Percentiles rank a stretch among this genome's conserved stretches.
Evolutionary conservation across 495 filamentous ascomycete genomes (phyloP).

Genomic region (Symbiotaphrina buchneri): DNA sequence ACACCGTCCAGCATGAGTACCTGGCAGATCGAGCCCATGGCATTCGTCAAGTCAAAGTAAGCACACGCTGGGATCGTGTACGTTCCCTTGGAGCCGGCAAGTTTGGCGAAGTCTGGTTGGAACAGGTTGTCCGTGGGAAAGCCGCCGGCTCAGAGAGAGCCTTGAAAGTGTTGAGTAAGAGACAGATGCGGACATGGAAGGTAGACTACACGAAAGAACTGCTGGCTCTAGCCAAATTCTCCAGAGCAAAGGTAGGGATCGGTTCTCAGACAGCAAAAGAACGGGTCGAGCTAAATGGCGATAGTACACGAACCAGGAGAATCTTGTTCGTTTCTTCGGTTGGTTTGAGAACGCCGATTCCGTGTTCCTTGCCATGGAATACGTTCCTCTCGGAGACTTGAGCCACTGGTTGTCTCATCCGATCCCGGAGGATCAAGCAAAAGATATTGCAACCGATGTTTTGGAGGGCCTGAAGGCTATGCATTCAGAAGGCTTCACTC

Average conservation of each 20-base stretch:
- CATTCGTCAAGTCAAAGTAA: constrained; percentile 4
- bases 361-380: constrained; percentile 21
- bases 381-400: constrained; percentile 15
- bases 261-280: too few species aligned
- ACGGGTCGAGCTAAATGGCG: neutral
- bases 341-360: constrained; percentile 15
- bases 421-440: constrained; percentile 16
- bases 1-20: constrained; percentile 5
- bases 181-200: constrained; percentile 1
- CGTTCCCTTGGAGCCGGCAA: constrained; percentile 3
- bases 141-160: constrained; percentile 5
- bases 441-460: constrained; percentile 17
- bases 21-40: constrained; percentile 3
- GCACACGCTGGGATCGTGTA: constrained; percentile 4
- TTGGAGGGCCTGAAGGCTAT: constrained; percentile 21
- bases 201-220: constrained; percentile 10
- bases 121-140: constrained; percentile 1
- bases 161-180: constrained; percentile 6
- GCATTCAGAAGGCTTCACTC: constrained; percentile 22
- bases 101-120: constrained; percentile 7
- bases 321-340: constrained; percentile 14
- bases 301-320: neutral
- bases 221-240: constrained; percentile 8
- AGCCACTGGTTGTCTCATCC: constrained; percentile 8
- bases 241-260: too few species aligned